Conservation (phyloP, 352 stramenopile genomes). For the Pythium plurisporium region DNA sequence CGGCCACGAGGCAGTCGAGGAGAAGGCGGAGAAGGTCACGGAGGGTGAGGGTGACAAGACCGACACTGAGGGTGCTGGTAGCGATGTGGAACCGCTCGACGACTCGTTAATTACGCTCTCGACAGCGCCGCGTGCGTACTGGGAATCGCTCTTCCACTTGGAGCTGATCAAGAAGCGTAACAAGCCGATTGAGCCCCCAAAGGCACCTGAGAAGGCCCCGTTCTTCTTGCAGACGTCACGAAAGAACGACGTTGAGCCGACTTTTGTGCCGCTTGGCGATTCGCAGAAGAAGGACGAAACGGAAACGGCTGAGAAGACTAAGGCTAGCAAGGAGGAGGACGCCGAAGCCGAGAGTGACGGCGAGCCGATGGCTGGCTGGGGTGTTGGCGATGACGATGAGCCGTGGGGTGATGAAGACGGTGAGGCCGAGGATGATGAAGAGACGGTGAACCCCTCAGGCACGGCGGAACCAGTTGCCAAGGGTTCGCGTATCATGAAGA, state of each 20-base stretch:
- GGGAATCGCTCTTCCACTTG: conserved; percentile 89
- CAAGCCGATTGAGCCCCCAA: conserved; percentile 92
- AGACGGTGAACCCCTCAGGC: conserved; percentile 22
- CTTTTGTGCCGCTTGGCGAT: conserved; percentile 52
- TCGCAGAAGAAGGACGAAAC: conserved; percentile 25
- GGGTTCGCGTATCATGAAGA: conserved; percentile 69
- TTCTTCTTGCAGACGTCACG: conserved; percentile 94
- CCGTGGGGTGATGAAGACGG: conserved; percentile 56
- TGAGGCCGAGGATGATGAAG: conserved; percentile 28
- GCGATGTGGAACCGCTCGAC: conserved; percentile 52
- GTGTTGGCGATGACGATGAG: conserved; percentile 52
- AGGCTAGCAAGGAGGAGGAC: not conserved
- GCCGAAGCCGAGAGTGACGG: conserved; percentile 7
- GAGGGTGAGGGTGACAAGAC: conserved; percentile 28
- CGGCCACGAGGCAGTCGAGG: not conserved
- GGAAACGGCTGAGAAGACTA: no score
- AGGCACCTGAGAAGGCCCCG: conserved; percentile 91
- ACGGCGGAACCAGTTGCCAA: conserved; percentile 17
- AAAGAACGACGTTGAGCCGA: conserved; percentile 75
- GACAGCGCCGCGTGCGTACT: conserved; percentile 77
- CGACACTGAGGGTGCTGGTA: conserved; percentile 27
- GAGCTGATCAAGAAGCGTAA: conserved; percentile 96
- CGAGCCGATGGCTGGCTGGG: conserved; percentile 61
- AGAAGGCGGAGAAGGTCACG: not conserved
- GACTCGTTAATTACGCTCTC: conserved; percentile 71